A percentile compares a stretch with the other conserved stretches of the same genome.
Evolutionary conservation across 192 early-diverging fungal species (phyloP).

Genomic region (Podila clonocystis): DNA sequence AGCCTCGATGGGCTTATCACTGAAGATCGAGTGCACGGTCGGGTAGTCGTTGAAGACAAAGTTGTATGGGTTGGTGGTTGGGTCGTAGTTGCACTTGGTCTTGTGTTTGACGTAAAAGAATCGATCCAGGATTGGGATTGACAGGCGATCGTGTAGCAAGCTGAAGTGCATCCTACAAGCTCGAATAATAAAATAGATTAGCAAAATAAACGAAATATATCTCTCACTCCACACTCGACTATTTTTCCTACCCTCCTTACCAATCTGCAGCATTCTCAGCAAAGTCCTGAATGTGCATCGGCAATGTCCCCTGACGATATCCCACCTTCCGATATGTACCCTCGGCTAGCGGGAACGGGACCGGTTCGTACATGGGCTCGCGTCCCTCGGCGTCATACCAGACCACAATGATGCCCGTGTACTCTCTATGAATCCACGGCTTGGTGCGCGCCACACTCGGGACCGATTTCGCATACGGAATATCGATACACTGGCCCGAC

Average conservation of each 20-base stretch:
- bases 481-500: slow-evolving; percentile 38
- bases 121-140: slow-evolving; percentile 43
- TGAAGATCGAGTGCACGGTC: slow-evolving; percentile 40
- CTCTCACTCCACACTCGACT: no score
- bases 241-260: not conserved
- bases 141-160: slow-evolving; percentile 31
- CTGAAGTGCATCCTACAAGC: slow-evolving; percentile 40
- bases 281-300: slow-evolving; percentile 52
- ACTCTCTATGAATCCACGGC: slow-evolving; percentile 43
- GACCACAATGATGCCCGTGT: slow-evolving; percentile 27
- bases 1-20: slow-evolving; percentile 29
- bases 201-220: not conserved
- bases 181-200: not conserved
- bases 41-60: slow-evolving; percentile 52
- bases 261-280: slow-evolving; percentile 49
- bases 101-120: slow-evolving; percentile 40
- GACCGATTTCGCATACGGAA: slow-evolving; percentile 41
- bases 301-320: slow-evolving; percentile 39
- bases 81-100: slow-evolving; percentile 45
- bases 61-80: slow-evolving; percentile 41
- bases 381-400: slow-evolving; percentile 48
- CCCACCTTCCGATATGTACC: slow-evolving; percentile 35
- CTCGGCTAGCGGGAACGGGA: slow-evolving; percentile 39
- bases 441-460: slow-evolving; percentile 41
- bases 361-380: slow-evolving; percentile 46